Base-by-base conservation (phyloP, 2,329 filamentous ascomycete species). In the Grosmannia serpens region DNA sequence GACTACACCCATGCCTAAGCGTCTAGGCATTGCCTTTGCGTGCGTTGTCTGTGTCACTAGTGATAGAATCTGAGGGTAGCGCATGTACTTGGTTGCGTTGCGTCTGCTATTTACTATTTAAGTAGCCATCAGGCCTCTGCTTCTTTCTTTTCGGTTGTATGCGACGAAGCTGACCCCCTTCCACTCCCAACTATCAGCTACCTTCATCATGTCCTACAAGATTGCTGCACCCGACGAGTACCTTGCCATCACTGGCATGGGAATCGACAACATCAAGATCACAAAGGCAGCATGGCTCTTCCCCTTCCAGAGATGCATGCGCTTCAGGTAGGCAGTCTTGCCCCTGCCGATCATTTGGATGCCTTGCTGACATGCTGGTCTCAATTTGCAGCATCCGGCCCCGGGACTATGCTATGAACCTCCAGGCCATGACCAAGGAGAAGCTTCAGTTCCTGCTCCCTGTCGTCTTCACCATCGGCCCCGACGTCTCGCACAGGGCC, bases 341-440 rank as follows among this genome's bases (percentile, higher is more conserved):
- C 22, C 8, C 2, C 5, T 31, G 27, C 33, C 29, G 4, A 35
- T 38, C 24, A 10, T 8, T 0, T 44, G 35, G 3, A 10, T 20
- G 35, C 10, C 17, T 55, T 3, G 15, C 53, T 55, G 24, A 46
- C 50, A 11, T 1, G 15, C 24, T 8, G 6, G 11, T 24, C 35
- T 13, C 6, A 3, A 20, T 22, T 26, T n/a, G 3, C 17, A 81
- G 77, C 62, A 84, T 88, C 66, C 85, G 85, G 63, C 87, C 87
- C 0, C 88, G 89, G 67, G 89, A 95, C 72, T 92, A 94, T 71
- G 83, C 81, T 60, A 88, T 95, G 79, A 84, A 85, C 59, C 75
- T 95, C 1, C 88, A 91, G 68, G 89, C 89, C 59, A 95, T 95
- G 89, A 95, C 89, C 22, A 83, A 86, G 65, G 90, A 95, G 74